phyloP scores from a whole-genome alignment of 495 filamentous ascomycete species.

The Melanomma pulvis-pyrius region DNA sequence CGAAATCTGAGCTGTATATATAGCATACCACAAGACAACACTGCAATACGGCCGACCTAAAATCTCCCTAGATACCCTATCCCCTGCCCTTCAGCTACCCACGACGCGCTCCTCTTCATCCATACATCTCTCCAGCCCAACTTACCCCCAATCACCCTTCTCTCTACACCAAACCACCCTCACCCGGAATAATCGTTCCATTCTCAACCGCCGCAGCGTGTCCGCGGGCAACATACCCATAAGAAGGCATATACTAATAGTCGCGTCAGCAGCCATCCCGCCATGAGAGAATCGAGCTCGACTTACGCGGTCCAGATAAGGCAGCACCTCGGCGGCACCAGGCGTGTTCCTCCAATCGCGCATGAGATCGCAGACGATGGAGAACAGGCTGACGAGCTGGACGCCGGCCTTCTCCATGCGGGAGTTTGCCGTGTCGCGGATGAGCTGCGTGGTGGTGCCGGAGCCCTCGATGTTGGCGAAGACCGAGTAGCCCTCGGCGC shows the following conservation, averaged over 20 bases:
- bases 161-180: conserved; percentile 41
- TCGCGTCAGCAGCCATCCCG: neutral
- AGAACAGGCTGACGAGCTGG: conserved; percentile 63
- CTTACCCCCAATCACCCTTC: too few species aligned
- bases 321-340: conserved; percentile 63
- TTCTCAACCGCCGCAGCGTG: conserved; percentile 54
- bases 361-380: conserved; percentile 74
- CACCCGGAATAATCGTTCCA: conserved; percentile 53
- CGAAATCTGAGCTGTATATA: too few species aligned
- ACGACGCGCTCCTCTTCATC: neutral
- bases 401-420: conserved; percentile 71
- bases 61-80: too few species aligned
- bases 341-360: conserved; percentile 74
- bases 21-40: too few species aligned
- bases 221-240: conserved; percentile 55
- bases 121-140: neutral
- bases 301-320: conserved; percentile 60
- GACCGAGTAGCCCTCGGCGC: conserved; percentile 72
- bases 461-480: conserved; percentile 75
- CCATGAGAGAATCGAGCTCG: neutral
- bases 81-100: too few species aligned
- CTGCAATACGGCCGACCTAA: too few species aligned
- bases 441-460: conserved; percentile 60
- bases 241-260: conserved; percentile 48
- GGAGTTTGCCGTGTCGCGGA: conserved; percentile 65